Percentiles rank a stretch among this genome's conserved stretches.
These are phyloP conservation scores for Sclerotiophoma versabilis DNA, from an alignment of 2,329 filamentous ascomycete genomes.

Conservation along the genomic window DNA sequence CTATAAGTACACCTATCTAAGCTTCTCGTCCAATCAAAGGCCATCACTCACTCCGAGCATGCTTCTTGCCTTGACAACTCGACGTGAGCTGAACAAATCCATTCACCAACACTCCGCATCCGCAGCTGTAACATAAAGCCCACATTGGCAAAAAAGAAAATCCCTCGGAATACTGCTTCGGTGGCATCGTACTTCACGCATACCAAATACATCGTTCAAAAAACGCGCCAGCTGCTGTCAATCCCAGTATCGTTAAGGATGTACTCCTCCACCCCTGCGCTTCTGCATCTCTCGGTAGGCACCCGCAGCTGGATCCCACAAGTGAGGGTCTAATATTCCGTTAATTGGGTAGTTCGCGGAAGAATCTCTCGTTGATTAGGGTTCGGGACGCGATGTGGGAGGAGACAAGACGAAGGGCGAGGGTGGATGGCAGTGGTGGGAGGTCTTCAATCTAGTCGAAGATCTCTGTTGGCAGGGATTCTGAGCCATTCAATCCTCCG, in stretches of 20 bases:
- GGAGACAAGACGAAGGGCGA: not conserved
- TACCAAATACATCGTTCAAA: not conserved
- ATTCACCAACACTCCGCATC: not conserved
- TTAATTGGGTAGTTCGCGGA: not conserved
- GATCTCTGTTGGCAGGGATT: not conserved
- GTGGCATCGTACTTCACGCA: not conserved
- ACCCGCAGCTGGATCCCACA: not conserved
- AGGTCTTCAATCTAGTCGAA: not conserved
- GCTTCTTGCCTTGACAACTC: no score
- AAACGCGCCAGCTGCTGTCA: not conserved
- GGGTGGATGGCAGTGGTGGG: not conserved
- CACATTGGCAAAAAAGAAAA: not conserved
- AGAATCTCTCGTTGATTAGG: not conserved
- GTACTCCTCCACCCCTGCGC: not conserved
- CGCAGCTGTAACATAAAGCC: not conserved
- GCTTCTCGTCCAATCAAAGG: no score
- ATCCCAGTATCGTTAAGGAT: not conserved
- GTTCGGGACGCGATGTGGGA: not conserved
- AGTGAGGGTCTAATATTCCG: not conserved
- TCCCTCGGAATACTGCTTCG: not conserved
- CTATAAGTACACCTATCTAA: no score
- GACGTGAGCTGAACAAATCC: not conserved
- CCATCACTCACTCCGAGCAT: no score
- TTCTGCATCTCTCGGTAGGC: not conserved
- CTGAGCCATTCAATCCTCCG: not conserved